Base-by-base conservation (phyloP, 2,329 filamentous ascomycete species). In the Pseudogymnoascus sp. region DNA sequence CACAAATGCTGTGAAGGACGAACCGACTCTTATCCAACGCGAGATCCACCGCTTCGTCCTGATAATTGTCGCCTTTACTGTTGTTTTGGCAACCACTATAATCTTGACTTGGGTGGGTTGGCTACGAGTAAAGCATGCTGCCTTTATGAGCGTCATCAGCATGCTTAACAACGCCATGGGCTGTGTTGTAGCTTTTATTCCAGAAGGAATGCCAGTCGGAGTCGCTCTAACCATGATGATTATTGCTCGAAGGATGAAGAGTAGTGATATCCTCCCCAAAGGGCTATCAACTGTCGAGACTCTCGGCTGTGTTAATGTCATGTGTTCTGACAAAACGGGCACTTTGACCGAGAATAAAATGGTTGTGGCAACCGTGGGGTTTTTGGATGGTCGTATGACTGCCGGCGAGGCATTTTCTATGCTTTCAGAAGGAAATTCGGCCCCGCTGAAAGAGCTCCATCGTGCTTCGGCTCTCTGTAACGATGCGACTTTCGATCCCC, bases 291-390 rank as follows among this genome's bases (percentile, higher is more conserved):
- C 88, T 0, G 87, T 90, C 0, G 88, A 90, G 74, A 90, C 88
- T 0, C 79, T 90, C 0, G 88, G 88, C 0, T 81, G 85, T 0
- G 88, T 90, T 1, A 88, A 86, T 0, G 82, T 89, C 8, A 85
- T 91, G 42, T 89, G 88, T 72, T 89, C 86, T 0, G 88, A 90
- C 72, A 90, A 90, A 77, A 91, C 88, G 0, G 88, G 88, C 3
- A 88, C 86, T 0, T 74, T 88, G 64, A 88, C 86, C 0, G 74
- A 79, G 64, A 78, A 79, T 56, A 72, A 76, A 63, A 80, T 80
- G 79, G 72, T 73, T 16, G 77, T 79, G 40, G 76, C 70, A 60
- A 75, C 74, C 0, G 72, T 73, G 1, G 71, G 18, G 21, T 25
- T 46, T 5, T 8, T 46, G 25, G 42, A 46, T 11, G 21, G 42